These are phyloP conservation scores for Calocybe gangraenosa DNA, from an alignment of 768 basidiomycete genomes.

Conservation along the genomic window DNA sequence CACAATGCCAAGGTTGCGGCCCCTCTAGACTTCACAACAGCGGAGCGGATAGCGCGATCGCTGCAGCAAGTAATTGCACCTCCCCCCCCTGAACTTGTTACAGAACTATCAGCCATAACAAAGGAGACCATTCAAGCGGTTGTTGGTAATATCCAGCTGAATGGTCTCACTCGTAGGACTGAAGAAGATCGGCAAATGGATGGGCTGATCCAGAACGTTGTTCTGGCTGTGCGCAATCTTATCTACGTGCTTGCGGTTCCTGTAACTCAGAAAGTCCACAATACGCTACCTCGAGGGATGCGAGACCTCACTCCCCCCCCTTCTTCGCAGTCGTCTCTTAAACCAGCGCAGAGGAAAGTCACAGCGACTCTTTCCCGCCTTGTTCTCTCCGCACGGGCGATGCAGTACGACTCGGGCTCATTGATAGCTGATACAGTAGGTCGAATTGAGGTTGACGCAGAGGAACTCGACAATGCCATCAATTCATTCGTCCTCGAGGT, in stretches of 20 bases:
- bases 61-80: slow-evolving; percentile 59
- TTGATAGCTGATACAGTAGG: slow-evolving; percentile 57
- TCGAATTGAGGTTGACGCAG: slow-evolving; percentile 72
- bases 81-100: slow-evolving; percentile 51
- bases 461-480: slow-evolving; percentile 71
- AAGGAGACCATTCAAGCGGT: slow-evolving; percentile 61
- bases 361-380: slow-evolving; percentile 87
- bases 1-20: slow-evolving; percentile 17
- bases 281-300: slow-evolving; percentile 45
- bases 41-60: slow-evolving; percentile 63
- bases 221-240: slow-evolving; percentile 72
- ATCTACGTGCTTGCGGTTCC: slow-evolving; percentile 64
- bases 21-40: slow-evolving; percentile 52
- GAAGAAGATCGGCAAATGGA: slow-evolving; percentile 62
- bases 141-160: slow-evolving; percentile 52
- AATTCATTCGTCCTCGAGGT: slow-evolving; percentile 66
- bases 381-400: slow-evolving; percentile 86
- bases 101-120: slow-evolving; percentile 57
- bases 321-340: slow-evolving; percentile 56
- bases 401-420: slow-evolving; percentile 74
- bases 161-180: slow-evolving; percentile 37
- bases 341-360: slow-evolving; percentile 80
- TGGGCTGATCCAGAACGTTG: slow-evolving; percentile 55
- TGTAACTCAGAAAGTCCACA: slow-evolving; percentile 55
- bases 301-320: slow-evolving; percentile 41